phyloP scores from a whole-genome alignment of 2,329 filamentous ascomycete genomes.

The Alternaria angustiovoidea region DNA sequence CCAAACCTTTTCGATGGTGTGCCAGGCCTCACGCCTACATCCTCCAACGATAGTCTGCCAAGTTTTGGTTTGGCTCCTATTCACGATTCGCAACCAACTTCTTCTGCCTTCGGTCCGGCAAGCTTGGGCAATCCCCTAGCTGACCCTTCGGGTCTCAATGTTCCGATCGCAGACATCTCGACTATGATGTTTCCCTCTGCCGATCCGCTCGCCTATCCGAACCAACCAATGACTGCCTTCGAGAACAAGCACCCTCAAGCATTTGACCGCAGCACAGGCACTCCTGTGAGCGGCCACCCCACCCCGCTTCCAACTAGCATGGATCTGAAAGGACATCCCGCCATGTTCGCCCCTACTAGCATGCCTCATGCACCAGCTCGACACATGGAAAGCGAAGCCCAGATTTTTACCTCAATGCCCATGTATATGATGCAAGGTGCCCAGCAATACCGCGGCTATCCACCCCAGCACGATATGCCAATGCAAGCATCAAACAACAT shows the following conservation, averaged over 20 bases:
- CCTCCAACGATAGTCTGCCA: constrained; percentile 40
- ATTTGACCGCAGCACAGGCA: constrained; percentile 27
- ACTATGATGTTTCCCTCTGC: constrained; percentile 82
- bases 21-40: constrained; percentile 46
- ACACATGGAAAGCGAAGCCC: constrained; percentile 71
- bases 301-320: constrained; percentile 17
- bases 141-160: constrained; percentile 47
- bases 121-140: constrained; percentile 42
- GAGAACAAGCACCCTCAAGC: constrained; percentile 53
- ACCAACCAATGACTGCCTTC: constrained; percentile 72
- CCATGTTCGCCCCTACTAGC: constrained; percentile 33
- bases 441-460: constrained; percentile 36
- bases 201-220: constrained; percentile 82
- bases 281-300: constrained; percentile 8
- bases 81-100: constrained; percentile 36
- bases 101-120: constrained; percentile 40
- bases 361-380: constrained; percentile 25
- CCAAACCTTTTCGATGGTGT: constrained; percentile 41
- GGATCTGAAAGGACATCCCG: constrained; percentile 39
- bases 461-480: constrained; percentile 34
- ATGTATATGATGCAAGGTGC: constrained; percentile 71
- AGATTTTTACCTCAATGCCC: constrained; percentile 74
- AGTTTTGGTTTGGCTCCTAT: constrained; percentile 34
- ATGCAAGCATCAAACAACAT: constrained; percentile 36
- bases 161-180: constrained; percentile 71